A percentile compares a stretch with the other conserved stretches of the same genome.
phyloP scores from a whole-genome alignment of 179 eudicot species.

The Actinidia polygama region DNA sequence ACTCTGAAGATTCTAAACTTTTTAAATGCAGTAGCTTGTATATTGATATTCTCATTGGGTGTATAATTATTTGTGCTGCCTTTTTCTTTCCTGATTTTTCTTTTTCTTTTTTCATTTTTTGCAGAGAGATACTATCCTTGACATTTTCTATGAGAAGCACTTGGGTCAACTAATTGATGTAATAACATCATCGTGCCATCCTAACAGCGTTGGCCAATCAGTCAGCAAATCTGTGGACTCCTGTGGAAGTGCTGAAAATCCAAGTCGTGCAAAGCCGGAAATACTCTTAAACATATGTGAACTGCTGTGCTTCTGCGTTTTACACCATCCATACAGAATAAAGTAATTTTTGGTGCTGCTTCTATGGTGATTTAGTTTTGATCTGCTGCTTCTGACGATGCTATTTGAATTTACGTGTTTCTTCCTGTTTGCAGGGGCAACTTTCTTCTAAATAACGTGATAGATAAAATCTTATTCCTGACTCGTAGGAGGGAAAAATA shows the following conservation, averaged over 20 bases:
- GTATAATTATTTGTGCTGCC: background rate
- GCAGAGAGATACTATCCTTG: constrained; percentile 89
- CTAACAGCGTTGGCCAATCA: constrained; percentile 35
- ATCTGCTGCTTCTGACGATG: constrained; percentile 24
- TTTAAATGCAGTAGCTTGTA: background rate
- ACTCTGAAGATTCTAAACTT: background rate
- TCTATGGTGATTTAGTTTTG: background rate
- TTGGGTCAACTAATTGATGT: constrained; percentile 81
- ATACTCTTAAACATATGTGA: constrained; percentile 83
- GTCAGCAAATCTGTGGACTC: constrained; percentile 34
- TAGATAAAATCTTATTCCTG: constrained; percentile 79
- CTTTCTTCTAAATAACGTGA: constrained; percentile 72
- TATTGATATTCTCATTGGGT: background rate
- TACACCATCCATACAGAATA: constrained; percentile 87
- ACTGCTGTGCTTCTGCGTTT: constrained; percentile 83
- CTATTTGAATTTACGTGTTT: constrained; percentile 9
- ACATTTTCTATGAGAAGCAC: constrained; percentile 90
- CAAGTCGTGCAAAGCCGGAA: constrained; percentile 68
- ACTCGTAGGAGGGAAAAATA: constrained; percentile 83
- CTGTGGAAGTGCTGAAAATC: constrained; percentile 36
- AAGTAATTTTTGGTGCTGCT: constrained; percentile 52
- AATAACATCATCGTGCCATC: constrained; percentile 72
- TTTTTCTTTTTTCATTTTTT: constrained; percentile 24
- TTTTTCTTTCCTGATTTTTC: background rate
- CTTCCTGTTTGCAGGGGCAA: constrained; percentile 64